Evolutionary conservation across 2,329 filamentous ascomycete genomes (phyloP), one percentile per base, ranked within the genome.

Genomic region (Hypoxylon sp.): DNA sequence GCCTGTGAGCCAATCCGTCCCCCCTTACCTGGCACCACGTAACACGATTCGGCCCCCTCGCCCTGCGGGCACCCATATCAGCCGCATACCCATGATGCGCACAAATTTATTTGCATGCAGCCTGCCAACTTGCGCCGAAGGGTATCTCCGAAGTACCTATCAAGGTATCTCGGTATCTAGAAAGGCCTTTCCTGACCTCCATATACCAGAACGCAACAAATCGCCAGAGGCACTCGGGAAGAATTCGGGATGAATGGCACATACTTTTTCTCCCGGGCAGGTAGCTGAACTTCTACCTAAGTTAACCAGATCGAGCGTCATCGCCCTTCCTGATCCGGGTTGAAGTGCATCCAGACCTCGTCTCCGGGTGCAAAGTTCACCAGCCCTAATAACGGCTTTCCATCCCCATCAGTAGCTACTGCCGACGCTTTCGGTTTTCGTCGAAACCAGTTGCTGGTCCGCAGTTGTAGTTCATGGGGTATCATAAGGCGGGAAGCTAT

Each of bases 401-500:
- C 75, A 3, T 73, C 73, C 50, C 75, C 70, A 59, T 76, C 73
- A 13, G 69, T 73, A 48, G 74, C 69, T 27, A 74, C 61, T 47
- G 68, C 64, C 43, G 66, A 63, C 42, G 72, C 67, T 41, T 75
- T 75, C 9, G 72, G 57, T 55, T 76, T 74, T 54, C 77, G 73
- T 48, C 75, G 75, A 50, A 81, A 61, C 68, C 74, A 77, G 2
- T 77, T 76, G 41, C 72, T 77, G 15, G 84, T 47, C 15, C 85
- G 74, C 38, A 79, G 78, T 23, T 78, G 73, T 60, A 84, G 79
- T 63, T 89, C 84, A 65, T 88, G 79, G 20, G 79, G 78, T 35
- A 89, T 83, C 64, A 79, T 81, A 46, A 88, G 74, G 40, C 82
- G 74, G 40, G 81, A 77, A 0, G 83, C 86, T 29, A 83, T 83